These are phyloP conservation scores for Pseudonectria foliicola DNA, from an alignment of 2,329 filamentous ascomycete genomes.

Conservation along the genomic window DNA sequence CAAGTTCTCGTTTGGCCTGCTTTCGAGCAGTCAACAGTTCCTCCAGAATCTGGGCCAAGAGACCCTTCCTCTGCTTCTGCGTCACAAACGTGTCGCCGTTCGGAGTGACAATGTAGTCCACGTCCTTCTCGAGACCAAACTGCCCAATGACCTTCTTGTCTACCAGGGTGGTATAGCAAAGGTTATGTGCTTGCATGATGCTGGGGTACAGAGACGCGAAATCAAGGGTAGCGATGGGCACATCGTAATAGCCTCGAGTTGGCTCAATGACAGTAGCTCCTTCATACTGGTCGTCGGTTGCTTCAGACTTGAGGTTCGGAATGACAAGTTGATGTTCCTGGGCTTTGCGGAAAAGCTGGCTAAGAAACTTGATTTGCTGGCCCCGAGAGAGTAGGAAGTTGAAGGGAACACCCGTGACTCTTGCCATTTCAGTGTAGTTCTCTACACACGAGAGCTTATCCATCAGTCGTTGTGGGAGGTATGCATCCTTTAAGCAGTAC, in stretches of 20 bases:
- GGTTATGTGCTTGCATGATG: slow-evolving; percentile 97
- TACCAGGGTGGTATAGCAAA: slow-evolving; percentile 92
- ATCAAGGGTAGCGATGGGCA: slow-evolving; percentile 94
- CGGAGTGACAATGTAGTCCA: slow-evolving; percentile 94
- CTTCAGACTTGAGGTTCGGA: slow-evolving; percentile 69
- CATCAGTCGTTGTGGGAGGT: slow-evolving; percentile 87
- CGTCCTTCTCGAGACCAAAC: slow-evolving; percentile 71
- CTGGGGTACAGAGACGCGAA: slow-evolving; percentile 97
- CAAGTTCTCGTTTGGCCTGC: slow-evolving; percentile 84
- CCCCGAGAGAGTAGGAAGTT: slow-evolving; percentile 87
- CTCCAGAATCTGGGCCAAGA: slow-evolving; percentile 91
- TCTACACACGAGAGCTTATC: slow-evolving; percentile 98
- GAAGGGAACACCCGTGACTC: slow-evolving; percentile 97
- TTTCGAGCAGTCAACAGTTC: slow-evolving; percentile 90
- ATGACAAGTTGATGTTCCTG: slow-evolving; percentile 90
- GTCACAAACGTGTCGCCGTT: slow-evolving; percentile 94
- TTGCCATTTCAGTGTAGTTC: slow-evolving; percentile 99
- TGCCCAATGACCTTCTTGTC: slow-evolving; percentile 66
- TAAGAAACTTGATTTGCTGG: slow-evolving; percentile 96
- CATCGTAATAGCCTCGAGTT: slow-evolving; percentile 84
- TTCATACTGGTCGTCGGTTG: slow-evolving; percentile 83
- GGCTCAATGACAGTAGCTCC: slow-evolving; percentile 98
- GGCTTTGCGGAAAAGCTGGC: slow-evolving; percentile 92
- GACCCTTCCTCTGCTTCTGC: slow-evolving; percentile 77
- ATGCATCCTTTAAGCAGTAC: slow-evolving; percentile 97